A percentile compares a stretch with the other conserved stretches of the same genome.
Conservation (phyloP, 208 protist species). For the Acanthamoeba lenticulata region DNA sequence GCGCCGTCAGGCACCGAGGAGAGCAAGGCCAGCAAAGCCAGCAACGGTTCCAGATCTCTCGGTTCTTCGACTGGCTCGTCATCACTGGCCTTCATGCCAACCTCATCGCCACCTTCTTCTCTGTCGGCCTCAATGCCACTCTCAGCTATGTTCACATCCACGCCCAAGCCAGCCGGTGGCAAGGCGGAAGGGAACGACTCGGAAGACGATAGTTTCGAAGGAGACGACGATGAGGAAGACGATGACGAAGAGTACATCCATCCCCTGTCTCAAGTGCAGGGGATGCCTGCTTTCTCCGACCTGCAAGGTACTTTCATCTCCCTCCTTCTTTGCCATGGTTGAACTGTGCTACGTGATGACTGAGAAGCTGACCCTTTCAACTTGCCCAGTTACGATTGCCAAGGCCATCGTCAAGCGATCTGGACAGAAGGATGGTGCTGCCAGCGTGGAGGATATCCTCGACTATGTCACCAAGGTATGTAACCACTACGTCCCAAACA, state of each 20-base stretch:
- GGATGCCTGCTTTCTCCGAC: constrained; percentile 52
- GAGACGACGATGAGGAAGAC: not conserved
- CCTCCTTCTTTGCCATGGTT: not conserved
- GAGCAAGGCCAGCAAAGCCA: not conserved
- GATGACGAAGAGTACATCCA: constrained; percentile 16
- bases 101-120: not conserved
- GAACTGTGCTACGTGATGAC: not conserved
- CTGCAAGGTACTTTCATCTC: constrained; percentile 8
- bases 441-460: constrained; percentile 24
- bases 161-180: not conserved
- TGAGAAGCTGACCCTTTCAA: not conserved
- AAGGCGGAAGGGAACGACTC: not conserved
- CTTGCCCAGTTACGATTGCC: constrained; percentile 43
- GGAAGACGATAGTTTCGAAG: not conserved
- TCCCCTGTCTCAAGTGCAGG: not conserved
- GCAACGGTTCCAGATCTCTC: not conserved
- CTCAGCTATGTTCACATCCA: not conserved
- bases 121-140: not conserved
- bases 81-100: not conserved
- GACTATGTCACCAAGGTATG: constrained; percentile 51
- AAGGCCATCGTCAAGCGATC: constrained; percentile 57
- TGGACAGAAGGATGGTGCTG: not conserved
- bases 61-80: not conserved
- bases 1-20: not conserved
- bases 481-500: no score